phyloP scores from a whole-genome alignment of 2,329 filamentous ascomycete species.

The Acrocalymma vagum region DNA sequence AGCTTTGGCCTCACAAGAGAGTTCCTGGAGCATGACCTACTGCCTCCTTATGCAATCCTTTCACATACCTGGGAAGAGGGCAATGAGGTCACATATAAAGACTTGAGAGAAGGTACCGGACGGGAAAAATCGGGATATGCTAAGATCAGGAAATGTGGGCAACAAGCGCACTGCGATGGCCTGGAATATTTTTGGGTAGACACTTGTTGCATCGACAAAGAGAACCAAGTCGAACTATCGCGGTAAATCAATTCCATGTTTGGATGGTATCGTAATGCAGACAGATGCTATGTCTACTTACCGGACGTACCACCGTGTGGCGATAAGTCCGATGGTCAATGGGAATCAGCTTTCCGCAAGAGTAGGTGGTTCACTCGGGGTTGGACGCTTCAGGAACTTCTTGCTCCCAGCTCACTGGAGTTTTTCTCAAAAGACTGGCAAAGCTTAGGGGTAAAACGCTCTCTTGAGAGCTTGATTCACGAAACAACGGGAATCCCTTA shows the following conservation, averaged over 20 bases:
- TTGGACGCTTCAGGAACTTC: conserved; percentile 11
- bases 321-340: too few species aligned
- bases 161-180: background rate
- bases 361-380: background rate
- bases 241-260: conserved; percentile 1
- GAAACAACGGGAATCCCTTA: conserved; percentile 13
- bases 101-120: background rate
- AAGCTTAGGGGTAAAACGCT: conserved; percentile 13
- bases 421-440: conserved; percentile 21
- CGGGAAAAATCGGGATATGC: background rate
- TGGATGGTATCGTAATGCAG: background rate
- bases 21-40: conserved; percentile 11
- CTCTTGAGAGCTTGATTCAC: conserved; percentile 1
- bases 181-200: conserved; percentile 1
- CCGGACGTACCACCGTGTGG: too few species aligned
- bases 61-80: conserved; percentile 2
- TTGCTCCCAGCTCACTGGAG: conserved; percentile 18
- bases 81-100: conserved; percentile 1
- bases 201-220: conserved; percentile 6
- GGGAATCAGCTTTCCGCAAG: conserved; percentile 2
- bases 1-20: conserved; percentile 29
- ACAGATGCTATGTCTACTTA: conserved; percentile 7
- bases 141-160: background rate
- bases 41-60: conserved; percentile 1
- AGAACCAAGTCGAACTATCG: background rate